phyloP scores from a whole-genome alignment of 768 basidiomycete genomes.

The Tulasnella sp. region DNA sequence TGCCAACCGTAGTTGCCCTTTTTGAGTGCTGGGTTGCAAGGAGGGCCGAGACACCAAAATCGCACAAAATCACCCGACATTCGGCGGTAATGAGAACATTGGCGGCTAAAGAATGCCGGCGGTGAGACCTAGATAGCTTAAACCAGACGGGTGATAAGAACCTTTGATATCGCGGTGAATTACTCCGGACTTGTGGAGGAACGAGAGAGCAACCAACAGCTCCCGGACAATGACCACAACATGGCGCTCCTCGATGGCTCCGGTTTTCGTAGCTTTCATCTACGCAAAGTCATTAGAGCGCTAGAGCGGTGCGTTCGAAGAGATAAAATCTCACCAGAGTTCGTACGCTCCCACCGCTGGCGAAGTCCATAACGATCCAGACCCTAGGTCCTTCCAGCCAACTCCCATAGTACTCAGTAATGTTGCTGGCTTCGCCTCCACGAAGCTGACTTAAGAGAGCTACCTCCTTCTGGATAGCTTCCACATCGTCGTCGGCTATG shows the following conservation, averaged over 20 bases:
- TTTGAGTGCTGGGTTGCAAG: conserved; percentile 77
- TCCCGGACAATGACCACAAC: conserved; percentile 81
- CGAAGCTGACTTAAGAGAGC: conserved; percentile 81
- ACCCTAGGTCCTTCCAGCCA: conserved; percentile 89
- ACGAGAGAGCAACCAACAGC: conserved; percentile 72
- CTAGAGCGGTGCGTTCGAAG: neutral
- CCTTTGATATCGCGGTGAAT: conserved; percentile 95
- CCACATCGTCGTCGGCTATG: conserved; percentile 91
- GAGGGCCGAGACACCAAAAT: conserved; percentile 96
- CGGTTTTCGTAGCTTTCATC: conserved; percentile 75
- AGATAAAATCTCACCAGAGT: conserved; percentile 40
- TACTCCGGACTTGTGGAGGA: conserved; percentile 86
- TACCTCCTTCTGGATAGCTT: conserved; percentile 93
- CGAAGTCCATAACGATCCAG: conserved; percentile 99
- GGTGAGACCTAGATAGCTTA: neutral
- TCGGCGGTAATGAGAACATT: conserved; percentile 84
- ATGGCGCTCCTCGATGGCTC: conserved; percentile 78
- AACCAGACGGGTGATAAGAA: conserved; percentile 16
- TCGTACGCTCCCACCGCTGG: conserved; percentile 87
- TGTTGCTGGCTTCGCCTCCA: conserved; percentile 66
- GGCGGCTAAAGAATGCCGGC: conserved; percentile 41
- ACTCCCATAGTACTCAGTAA: conserved; percentile 95
- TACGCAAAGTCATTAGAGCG: conserved; percentile 16
- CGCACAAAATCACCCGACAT: conserved; percentile 90
- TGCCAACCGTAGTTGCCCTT: conserved; percentile 91